These are phyloP conservation scores for Silene latifolia DNA, from an alignment of 148 eudicot genomes.

Conservation along the genomic window DNA sequence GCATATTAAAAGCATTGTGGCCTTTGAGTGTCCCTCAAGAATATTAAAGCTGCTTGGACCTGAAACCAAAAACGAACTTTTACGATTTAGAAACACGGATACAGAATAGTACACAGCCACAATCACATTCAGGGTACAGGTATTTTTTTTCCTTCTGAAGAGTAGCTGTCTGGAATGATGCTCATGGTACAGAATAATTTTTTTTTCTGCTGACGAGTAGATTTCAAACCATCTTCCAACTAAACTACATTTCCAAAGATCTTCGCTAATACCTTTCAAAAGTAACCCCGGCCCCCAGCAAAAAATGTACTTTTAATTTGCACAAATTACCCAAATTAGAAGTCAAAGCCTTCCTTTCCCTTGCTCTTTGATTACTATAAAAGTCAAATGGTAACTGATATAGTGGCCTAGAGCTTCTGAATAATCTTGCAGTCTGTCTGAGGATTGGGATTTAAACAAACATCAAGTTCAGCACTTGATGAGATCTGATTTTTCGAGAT, in stretches of 20 bases:
- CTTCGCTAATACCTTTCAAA: not conserved
- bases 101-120: not conserved
- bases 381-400: not conserved
- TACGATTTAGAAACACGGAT: not conserved
- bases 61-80: constrained; percentile 22
- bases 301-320: too few relatives aligned
- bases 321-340: too few relatives aligned
- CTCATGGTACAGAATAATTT: too few relatives aligned
- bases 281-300: too few relatives aligned
- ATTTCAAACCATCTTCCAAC: not conserved
- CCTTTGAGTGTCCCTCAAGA: constrained; percentile 60
- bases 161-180: not conserved
- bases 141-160: not conserved
- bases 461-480: not conserved
- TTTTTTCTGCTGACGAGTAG: not conserved
- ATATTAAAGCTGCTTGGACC: constrained; percentile 61
- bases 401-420: too few relatives aligned
- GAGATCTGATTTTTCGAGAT: too few relatives aligned
- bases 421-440: not conserved
- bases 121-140: not conserved
- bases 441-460: not conserved
- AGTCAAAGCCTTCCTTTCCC: too few relatives aligned
- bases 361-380: too few relatives aligned
- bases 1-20: constrained; percentile 62
- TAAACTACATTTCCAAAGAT: not conserved